Percentiles rank a stretch among this genome's conserved stretches.
These are phyloP conservation scores for Ascochyta viciae-villosae DNA, from an alignment of 2,329 filamentous ascomycete genomes.

Conservation along the genomic window DNA sequence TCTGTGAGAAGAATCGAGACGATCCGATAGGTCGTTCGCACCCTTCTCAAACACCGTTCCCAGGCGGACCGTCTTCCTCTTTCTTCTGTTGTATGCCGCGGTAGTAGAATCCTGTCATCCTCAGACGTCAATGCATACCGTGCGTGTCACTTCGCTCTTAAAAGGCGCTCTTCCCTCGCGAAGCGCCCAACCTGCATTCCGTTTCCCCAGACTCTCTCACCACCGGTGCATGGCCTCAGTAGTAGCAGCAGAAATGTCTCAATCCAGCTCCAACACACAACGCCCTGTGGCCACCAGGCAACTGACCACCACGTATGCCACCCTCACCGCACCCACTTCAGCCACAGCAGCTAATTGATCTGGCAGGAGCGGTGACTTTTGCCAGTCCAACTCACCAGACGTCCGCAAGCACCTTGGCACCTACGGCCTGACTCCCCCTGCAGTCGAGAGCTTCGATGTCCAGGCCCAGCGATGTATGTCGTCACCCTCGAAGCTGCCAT, in stretches of 20 bases:
- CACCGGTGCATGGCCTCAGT: conserved; percentile 45
- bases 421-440: conserved; percentile 61
- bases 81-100: conserved; percentile 44
- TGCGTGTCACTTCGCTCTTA: conserved; percentile 41
- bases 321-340: not conserved
- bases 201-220: conserved; percentile 23
- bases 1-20: conserved; percentile 12
- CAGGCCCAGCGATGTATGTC: conserved; percentile 59
- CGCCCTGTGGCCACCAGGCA: conserved; percentile 46
- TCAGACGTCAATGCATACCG: conserved; percentile 43
- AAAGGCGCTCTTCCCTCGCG: conserved; percentile 40
- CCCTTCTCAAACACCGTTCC: conserved; percentile 25
- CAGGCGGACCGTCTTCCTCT: conserved; percentile 32
- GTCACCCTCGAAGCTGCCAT: conserved; percentile 32
- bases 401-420: conserved; percentile 60
- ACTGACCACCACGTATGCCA: conserved; percentile 47
- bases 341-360: conserved; percentile 21
- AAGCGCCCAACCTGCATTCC: conserved; percentile 22
- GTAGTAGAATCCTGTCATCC: conserved; percentile 34
- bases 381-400: conserved; percentile 57
- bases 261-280: conserved; percentile 44
- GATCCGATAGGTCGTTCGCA: conserved; percentile 39
- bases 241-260: conserved; percentile 44
- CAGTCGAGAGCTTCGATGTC: conserved; percentile 57
- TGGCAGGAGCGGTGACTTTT: conserved; percentile 55